Evolutionary conservation across 176 grass and related monocot species (phyloP).

Genomic region (Zoysia pacifica): DNA sequence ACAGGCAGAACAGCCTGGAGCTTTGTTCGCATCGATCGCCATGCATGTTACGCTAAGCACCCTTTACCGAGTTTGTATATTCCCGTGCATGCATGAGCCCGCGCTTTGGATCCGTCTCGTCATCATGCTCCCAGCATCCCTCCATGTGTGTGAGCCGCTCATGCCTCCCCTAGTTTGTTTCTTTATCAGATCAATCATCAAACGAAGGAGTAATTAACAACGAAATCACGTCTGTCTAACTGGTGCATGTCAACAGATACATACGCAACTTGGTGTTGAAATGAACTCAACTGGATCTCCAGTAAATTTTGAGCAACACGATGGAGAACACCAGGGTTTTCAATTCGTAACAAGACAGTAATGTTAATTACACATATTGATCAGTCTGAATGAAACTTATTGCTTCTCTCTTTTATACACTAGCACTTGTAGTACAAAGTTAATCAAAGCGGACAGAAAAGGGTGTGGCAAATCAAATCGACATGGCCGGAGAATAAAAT

Average conservation of each 20-base stretch:
- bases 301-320: no score
- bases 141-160: conserved; percentile 31
- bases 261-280: no score
- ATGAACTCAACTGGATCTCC: no score
- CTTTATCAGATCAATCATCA: conserved; percentile 22
- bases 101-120: conserved; percentile 25
- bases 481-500: neutral
- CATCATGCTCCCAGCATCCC: conserved; percentile 33
- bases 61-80: neutral
- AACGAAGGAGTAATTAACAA: neutral
- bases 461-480: neutral
- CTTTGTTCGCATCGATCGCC: conserved; percentile 3
- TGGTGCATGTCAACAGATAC: no score
- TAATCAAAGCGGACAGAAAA: neutral
- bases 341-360: no score
- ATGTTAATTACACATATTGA: no score
- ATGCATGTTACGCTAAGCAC: conserved; percentile 29
- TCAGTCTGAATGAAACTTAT: no score
- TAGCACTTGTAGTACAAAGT: no score
- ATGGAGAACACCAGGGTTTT: no score
- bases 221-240: neutral
- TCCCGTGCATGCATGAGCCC: neutral
- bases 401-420: no score
- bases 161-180: neutral
- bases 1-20: conserved; percentile 26